Evolutionary conservation across 2,329 filamentous ascomycete species (phyloP).

Genomic region (Monosporascus sp.): DNA sequence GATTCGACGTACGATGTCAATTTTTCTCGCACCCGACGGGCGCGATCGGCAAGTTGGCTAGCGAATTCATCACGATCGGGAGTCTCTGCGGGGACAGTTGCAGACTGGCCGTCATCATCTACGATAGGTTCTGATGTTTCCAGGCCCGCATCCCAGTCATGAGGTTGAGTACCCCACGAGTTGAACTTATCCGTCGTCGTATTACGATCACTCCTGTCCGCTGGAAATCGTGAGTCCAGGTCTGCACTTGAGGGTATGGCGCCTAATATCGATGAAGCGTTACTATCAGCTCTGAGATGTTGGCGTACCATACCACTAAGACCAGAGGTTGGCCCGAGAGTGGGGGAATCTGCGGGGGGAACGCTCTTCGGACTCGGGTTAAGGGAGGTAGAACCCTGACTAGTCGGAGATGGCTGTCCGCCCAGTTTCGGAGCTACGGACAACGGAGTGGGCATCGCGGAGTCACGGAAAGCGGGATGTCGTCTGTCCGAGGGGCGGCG

Average conservation of each 20-base stretch:
- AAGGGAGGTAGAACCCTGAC: constrained; percentile 16
- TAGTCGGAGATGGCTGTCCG: constrained; percentile 24
- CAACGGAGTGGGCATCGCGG: constrained; percentile 38
- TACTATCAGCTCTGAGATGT: constrained; percentile 77
- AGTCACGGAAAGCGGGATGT: constrained; percentile 48
- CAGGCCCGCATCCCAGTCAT: constrained; percentile 19
- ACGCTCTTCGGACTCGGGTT: constrained; percentile 14
- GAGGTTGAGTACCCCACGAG: constrained; percentile 38
- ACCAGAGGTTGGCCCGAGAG: constrained; percentile 60
- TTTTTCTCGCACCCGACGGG: constrained; percentile 66
- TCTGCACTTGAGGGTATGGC: constrained; percentile 33
- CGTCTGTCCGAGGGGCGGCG: constrained; percentile 47
- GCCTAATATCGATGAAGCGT: constrained; percentile 72
- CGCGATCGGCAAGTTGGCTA: constrained; percentile 64
- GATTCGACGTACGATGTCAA: constrained; percentile 64
- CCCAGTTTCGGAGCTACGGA: constrained; percentile 25
- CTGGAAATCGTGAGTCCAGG: constrained; percentile 33
- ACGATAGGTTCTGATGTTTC: constrained; percentile 22
- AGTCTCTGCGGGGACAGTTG: neutral
- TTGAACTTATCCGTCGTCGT: constrained; percentile 32
- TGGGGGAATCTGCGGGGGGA: constrained; percentile 64
- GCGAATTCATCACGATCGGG: constrained; percentile 60
- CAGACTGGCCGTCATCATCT: constrained; percentile 9
- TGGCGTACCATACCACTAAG: constrained; percentile 78
- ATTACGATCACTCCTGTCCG: constrained; percentile 23